Conservation (phyloP, 2,329 filamentous ascomycete genomes). For the Epichloe uncinata region DNA sequence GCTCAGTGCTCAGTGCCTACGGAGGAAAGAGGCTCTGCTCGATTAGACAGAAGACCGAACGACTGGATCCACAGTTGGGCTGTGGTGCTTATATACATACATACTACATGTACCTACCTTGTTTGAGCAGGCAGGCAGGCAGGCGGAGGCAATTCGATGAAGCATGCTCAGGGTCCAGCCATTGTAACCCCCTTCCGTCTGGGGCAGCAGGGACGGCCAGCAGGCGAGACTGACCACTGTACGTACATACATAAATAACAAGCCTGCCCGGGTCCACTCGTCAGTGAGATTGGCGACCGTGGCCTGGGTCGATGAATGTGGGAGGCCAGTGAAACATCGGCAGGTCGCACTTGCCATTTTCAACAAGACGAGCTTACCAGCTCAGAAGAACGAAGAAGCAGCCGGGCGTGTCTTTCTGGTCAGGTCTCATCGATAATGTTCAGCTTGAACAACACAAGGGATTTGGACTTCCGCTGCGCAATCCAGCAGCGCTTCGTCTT, state of each 20-base stretch:
- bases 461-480: no score
- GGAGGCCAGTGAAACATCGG: neutral
- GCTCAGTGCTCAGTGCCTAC: no score
- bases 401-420: neutral
- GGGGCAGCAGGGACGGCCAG: neutral
- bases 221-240: neutral
- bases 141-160: neutral
- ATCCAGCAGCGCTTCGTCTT: neutral
- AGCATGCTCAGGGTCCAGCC: neutral
- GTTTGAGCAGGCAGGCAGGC: neutral
- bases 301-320: neutral
- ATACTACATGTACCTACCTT: no score
- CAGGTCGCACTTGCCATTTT: neutral
- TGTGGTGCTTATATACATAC: neutral
- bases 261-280: neutral
- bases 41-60: no score
- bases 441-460: no score
- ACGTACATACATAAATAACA: neutral
- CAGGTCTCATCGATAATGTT: no score
- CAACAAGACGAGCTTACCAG: neutral
- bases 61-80: constrained; percentile 7
- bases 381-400: neutral
- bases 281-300: neutral
- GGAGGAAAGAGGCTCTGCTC: no score
- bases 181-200: neutral